phyloP scores from a whole-genome alignment of 495 filamentous ascomycete genomes.

The Podospora pseudoanserina region DNA sequence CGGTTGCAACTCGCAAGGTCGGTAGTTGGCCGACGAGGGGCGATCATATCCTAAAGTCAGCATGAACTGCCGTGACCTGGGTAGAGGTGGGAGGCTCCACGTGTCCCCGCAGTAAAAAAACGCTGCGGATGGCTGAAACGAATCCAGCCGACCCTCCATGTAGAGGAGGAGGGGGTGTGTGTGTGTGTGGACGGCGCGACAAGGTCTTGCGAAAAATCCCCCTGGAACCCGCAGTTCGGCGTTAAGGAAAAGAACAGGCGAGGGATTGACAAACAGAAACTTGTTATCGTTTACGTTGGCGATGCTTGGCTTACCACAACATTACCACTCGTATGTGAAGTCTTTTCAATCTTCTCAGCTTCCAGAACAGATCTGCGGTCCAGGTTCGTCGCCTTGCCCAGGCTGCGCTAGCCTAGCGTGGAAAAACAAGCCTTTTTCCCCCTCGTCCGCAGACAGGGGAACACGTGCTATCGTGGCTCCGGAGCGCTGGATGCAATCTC shows the following conservation, averaged over 20 bases:
- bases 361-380: background rate
- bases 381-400: background rate
- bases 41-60: background rate
- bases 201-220: background rate
- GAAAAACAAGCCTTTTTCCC: constrained; percentile 33
- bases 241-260: background rate
- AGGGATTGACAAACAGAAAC: background rate
- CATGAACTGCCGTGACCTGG: background rate
- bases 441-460: constrained; percentile 22
- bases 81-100: background rate
- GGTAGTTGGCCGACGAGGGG: too few relatives aligned
- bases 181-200: background rate
- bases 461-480: constrained; percentile 19
- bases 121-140: background rate
- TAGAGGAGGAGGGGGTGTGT: background rate
- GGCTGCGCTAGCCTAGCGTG: constrained; percentile 10
- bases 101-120: background rate
- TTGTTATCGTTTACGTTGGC: background rate
- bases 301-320: background rate
- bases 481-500: constrained; percentile 35
- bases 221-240: background rate
- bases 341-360: background rate
- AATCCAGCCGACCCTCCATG: background rate
- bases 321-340: background rate
- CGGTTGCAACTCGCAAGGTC: too few relatives aligned